Base-by-base conservation (phyloP, 805 yeast genomes). In the Metschnikowia koreensis region DNA sequence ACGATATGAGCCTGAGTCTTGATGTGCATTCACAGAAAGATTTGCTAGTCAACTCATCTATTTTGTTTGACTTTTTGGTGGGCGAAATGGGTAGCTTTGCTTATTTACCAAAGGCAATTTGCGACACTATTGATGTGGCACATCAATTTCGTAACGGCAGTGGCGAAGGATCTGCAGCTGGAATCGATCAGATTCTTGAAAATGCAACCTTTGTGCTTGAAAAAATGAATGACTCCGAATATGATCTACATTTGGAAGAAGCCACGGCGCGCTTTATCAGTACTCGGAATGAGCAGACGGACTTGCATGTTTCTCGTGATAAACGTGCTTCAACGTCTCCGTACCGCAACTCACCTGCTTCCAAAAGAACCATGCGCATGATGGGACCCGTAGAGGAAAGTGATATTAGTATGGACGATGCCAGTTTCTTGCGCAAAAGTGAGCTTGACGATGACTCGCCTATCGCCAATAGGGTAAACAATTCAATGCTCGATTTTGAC, bases 11-110 rank as follows among this genome's bases (percentile, higher is more conserved):
- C 4, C 64, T 67, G 0, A 61, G 74, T 31, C 64, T 85, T 36
- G 76, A 73, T 34, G 81, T 80, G 26, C 64, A 75, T 0, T 66
- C 81, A 2, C 83, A 83, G 39, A 75, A 71, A 47, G 84, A 84
- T 37, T 72, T 85, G 6, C 64, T 84, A 22, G 75, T 80, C 51
- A 77, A 78, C 55, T 77, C 89, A 0, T 79, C 87, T 0, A 66
- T 81, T 6, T 65, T 82, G 31, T 76, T 80, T 60, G 91, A 84
- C 60, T 76, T 77, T 48, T 75, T 60, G 53, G 56, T 71, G 6
- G 63, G 65, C 16, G 67, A 67, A 39, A 45, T 70, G 34, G 52
- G 56, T 33, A 54, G 54, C 6, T 64, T 53, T 41, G 48, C 54
- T 27, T 55, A 26, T 40, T 43, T 52, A 12, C 48, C 50, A 9